Evolutionary conservation across 306 rosid genomes (phyloP), one percentile per base, ranked within the genome.

Genomic region (Corylus avellana): DNA sequence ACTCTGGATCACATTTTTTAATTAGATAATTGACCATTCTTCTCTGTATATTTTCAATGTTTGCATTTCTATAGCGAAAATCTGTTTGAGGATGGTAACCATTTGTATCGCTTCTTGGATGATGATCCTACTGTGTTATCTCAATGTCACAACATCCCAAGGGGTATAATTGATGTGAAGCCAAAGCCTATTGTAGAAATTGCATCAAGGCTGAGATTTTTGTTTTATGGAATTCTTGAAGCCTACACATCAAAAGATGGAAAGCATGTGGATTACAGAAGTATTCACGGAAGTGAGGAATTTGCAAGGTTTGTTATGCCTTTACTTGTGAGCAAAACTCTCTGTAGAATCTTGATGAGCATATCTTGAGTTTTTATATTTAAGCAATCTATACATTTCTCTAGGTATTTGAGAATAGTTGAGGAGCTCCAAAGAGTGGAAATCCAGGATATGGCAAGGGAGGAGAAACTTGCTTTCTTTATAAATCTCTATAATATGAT

Each of bases 381-480:
- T 7, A 56, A 81, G 76, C 39, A 62, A 70, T n/a, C 79, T 18
- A 57, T 71, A 58, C 54, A 72, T 16, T 77, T 63, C 61, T 85
- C 54, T 77, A 95, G 98, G 88, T 95, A 90, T 79, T 75, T 91
- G 92, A 92, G 98, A 91, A 91, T 81, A 75, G 90, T 91, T 8
- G 97, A 91, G 84, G 98, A 92, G 92, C 97, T 94, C 67, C 97
- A 94, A 85, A 86, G 98, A 83, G 98, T 90, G 29, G 94, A 95
- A 86, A 69, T 90, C 72, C 87, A 78, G 72, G 87, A 85, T 39
- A 70, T 88, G 80, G 48, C 92, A 32, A 93, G 97, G 86, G 98
- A 95, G 81, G 97, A 95, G 82, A 92, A 86, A 78, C 95, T 95
- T 74, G 89, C 98, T 63, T 95, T 95, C 91, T 95, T 91, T 74